Evolutionary conservation across 345 rosid genomes (phyloP), one percentile per base, ranked within the genome.

Genomic region (Salix arbutifolia): DNA sequence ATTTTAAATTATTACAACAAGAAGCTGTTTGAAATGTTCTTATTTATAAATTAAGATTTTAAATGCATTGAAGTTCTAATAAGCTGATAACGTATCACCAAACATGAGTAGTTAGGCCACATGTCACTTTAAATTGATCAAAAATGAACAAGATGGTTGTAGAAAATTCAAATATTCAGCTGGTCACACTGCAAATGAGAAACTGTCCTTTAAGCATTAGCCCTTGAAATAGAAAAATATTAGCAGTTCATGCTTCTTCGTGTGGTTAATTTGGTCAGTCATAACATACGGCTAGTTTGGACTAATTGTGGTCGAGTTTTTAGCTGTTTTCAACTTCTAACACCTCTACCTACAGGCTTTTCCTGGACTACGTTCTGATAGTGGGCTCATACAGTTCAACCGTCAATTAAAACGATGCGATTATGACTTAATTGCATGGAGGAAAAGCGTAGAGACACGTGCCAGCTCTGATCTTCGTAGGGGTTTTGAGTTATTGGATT

Each of bases 361-460:
- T 81, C 97, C 96, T 33, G 89, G 94, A 50, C 82, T 96, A n/a
- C 87, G 94, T n/a, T 83, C 91, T 21, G 99, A 96, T 81, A 93
- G 87, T 65, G 77, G 79, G 84, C 92, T 96, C 72, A 93, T 93
- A 79, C 99, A 93, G 83, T 91, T 96, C 86, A 96, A 93, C 78
- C 96, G 96, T 64, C 98, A 92, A 79, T 80, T 96, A 19, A 96
- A 96, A 85, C 88, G 98, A 83, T 91, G 98, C 21, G 97, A 96
- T 75, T 96, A 91, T 23, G 94, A 96, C 89, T 80, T 96, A 74
- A 82, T 73, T 21, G 91, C 91, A 65, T 92, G 99, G 98, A 91
- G 99, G 80, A 90, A 85, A 74, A 76, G 83, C 25, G 88, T 90
- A 70, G 96, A 93, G 86, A 91, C 94, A 60, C 96, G 97, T 6